A percentile compares a stretch with the other conserved stretches of the same genome.
phyloP scores from a whole-genome alignment of 2,329 filamentous ascomycete genomes.

The Pseudopithomyces maydicus region DNA sequence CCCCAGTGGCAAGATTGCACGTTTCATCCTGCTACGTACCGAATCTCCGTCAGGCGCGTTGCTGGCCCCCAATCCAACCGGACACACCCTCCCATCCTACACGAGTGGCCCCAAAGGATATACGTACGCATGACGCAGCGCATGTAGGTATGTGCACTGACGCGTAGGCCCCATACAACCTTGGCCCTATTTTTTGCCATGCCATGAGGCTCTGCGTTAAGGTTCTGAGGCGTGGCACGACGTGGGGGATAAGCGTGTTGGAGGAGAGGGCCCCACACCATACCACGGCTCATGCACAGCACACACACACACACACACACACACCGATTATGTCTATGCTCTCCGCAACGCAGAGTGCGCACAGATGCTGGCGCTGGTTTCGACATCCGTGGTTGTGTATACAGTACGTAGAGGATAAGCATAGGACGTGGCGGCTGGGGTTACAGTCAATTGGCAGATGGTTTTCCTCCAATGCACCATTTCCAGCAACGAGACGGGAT shows the following conservation, averaged over 20 bases:
- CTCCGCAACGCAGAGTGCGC: not conserved
- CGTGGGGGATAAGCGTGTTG: not conserved
- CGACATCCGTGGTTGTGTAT: not conserved
- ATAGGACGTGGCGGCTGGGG: not conserved
- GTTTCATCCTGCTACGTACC: not conserved
- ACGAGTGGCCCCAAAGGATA: not conserved
- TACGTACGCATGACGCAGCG: constrained; percentile 3
- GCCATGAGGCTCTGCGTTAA: constrained; percentile 14
- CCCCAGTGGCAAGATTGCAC: constrained; percentile 1
- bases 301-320: no score
- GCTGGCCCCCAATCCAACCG: not conserved
- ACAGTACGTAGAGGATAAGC: not conserved
- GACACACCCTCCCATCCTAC: not conserved
- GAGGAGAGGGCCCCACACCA: not conserved
- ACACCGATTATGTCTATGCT: not conserved
- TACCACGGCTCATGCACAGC: not conserved
- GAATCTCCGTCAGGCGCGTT: constrained; percentile 5
- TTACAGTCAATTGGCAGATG: not conserved
- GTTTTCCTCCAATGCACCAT: not conserved
- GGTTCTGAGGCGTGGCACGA: constrained; percentile 6
- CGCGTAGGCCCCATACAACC: not conserved
- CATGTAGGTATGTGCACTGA: not conserved
- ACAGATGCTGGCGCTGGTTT: not conserved
- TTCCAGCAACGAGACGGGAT: not conserved
- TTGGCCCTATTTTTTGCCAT: constrained; percentile 7